These are phyloP conservation scores for Leavenworthia alabamica DNA, from an alignment of 345 rosid genomes.

Conservation along the genomic window DNA sequence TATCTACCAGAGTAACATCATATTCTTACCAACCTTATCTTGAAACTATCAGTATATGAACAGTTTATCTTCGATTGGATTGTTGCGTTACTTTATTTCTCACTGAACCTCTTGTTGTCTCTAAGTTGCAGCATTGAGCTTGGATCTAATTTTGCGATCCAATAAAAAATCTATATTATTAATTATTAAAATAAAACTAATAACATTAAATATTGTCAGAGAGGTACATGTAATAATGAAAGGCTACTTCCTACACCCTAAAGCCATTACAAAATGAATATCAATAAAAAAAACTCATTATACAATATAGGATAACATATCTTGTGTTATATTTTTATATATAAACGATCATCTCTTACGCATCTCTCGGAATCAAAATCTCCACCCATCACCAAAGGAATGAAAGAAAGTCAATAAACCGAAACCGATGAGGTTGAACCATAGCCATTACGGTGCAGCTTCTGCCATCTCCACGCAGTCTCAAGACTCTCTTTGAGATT, in stretches of 20 bases:
- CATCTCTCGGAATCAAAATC: slow-evolving; percentile 19
- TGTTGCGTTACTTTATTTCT: slow-evolving; percentile 18
- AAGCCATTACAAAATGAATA: slow-evolving; percentile 27
- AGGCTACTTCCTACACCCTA: slow-evolving; percentile 29
- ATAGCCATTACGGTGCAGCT: slow-evolving; percentile 47
- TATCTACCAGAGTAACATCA: slow-evolving; percentile 5
- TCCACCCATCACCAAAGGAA: slow-evolving; percentile 19
- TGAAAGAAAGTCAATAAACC: slow-evolving; percentile 25
- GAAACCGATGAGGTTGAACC: slow-evolving; percentile 22
- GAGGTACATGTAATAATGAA: slow-evolving; percentile 9
- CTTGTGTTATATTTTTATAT: slow-evolving; percentile 8
- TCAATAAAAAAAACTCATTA: slow-evolving; percentile 15
- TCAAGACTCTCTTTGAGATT: slow-evolving; percentile 49
- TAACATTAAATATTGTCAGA: neutral
- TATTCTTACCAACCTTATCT: neutral
- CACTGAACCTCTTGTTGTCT: neutral
- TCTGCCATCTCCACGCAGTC: slow-evolving; percentile 69
- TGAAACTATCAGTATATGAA: slow-evolving; percentile 7
- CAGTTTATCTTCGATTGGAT: slow-evolving; percentile 1
- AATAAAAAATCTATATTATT: neutral
- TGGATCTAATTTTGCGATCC: no score
- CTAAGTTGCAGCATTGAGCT: no score
- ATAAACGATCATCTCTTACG: slow-evolving; percentile 17
- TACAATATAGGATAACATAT: slow-evolving; percentile 5
- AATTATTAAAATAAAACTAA: no score